phyloP scores from a whole-genome alignment of 257 asterid species.

The Marsdenia floribunda region DNA sequence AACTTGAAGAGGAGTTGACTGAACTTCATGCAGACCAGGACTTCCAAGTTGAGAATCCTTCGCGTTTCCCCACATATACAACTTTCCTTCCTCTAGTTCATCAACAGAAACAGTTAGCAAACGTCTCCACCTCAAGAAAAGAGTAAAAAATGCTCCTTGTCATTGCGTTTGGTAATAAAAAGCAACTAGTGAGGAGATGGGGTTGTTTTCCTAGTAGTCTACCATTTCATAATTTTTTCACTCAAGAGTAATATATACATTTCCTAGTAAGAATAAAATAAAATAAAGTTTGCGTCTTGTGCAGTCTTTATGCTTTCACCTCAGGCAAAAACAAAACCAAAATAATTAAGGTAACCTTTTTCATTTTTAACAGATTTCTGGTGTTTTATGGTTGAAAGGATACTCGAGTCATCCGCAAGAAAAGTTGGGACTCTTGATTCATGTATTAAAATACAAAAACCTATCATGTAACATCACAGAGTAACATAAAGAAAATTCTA shows the following conservation, averaged over 20 bases:
- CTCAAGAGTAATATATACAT: no score
- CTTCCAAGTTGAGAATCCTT: slow-evolving; percentile 78
- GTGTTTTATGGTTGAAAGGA: not conserved
- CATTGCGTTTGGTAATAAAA: not conserved
- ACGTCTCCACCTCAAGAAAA: not conserved
- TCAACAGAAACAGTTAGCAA: slow-evolving; percentile 6
- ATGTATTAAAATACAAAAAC: not conserved
- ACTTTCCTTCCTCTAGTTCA: slow-evolving; percentile 61
- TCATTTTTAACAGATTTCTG: not conserved
- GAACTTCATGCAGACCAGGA: slow-evolving; percentile 75
- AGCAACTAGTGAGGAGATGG: not conserved
- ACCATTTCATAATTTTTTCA: no score
- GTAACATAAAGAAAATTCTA: not conserved
- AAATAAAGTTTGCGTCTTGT: not conserved
- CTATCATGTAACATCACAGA: not conserved
- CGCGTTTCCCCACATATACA: slow-evolving; percentile 93
- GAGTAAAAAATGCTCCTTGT: not conserved
- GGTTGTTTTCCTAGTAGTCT: not conserved
- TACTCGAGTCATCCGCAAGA: not conserved
- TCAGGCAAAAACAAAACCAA: not conserved
- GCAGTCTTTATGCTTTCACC: not conserved
- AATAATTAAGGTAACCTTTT: not conserved
- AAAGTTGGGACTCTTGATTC: not conserved
- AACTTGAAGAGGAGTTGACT: slow-evolving; percentile 72
- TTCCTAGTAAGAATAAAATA: no score